Conservation (phyloP, 129 eudicot species). For the Centaurea solstitialis region DNA sequence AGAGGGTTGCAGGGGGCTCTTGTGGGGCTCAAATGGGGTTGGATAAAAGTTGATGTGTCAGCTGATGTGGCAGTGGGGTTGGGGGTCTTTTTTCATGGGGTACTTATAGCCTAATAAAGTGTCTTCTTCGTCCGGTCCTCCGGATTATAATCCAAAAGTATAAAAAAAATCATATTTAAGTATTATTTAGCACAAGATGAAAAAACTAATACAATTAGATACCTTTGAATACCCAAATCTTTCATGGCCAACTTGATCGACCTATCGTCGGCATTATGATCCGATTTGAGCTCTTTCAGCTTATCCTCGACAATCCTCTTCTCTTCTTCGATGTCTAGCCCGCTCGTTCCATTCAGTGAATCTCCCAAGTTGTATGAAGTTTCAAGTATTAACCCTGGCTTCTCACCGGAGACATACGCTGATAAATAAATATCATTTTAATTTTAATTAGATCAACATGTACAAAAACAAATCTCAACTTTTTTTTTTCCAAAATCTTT, state of each 20-base stretch:
- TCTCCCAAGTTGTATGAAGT: constrained; percentile 63
- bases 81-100: no score
- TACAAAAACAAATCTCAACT: background rate
- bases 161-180: background rate
- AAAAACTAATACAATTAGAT: background rate
- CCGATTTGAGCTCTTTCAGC: constrained; percentile 38
- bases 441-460: background rate
- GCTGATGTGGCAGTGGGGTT: no score
- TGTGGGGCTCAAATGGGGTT: no score
- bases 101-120: no score
- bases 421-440: background rate
- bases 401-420: constrained; percentile 85
- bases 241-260: constrained; percentile 50
- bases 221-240: constrained; percentile 82
- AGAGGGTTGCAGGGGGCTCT: no score
- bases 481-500: no score
- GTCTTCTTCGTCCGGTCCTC: background rate
- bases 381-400: constrained; percentile 62
- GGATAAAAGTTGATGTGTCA: no score
- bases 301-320: constrained; percentile 50
- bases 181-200: background rate
- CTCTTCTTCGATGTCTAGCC: constrained; percentile 61
- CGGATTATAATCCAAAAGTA: background rate
- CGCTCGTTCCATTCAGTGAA: constrained; percentile 58
- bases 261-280: constrained; percentile 30